Conservation (phyloP, 2,329 filamentous ascomycete species). For the Pyrenophora teres region DNA sequence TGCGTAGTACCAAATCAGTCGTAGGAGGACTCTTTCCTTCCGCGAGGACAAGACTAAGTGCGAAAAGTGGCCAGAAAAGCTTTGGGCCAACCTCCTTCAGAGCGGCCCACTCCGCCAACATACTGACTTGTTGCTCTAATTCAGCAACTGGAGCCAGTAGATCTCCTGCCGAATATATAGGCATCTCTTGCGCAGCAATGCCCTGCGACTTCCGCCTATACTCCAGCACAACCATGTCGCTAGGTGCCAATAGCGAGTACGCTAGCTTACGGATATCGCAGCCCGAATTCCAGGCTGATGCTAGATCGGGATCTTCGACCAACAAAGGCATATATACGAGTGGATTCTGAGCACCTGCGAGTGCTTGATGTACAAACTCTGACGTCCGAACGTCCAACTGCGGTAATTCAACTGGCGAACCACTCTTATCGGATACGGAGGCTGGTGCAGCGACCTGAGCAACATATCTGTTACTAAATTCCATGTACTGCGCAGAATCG, state of each 20-base stretch:
- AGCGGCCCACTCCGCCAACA: slow-evolving; percentile 24
- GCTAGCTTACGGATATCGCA: slow-evolving; percentile 43
- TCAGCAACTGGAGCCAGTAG: slow-evolving; percentile 3
- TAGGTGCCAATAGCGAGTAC: slow-evolving; percentile 44
- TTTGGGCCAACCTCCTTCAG: slow-evolving; percentile 11
- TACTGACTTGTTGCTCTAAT: slow-evolving; percentile 20
- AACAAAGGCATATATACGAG: slow-evolving; percentile 68
- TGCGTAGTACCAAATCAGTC: slow-evolving; percentile 17
- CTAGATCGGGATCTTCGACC: slow-evolving; percentile 53
- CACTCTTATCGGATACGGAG: slow-evolving; percentile 4
- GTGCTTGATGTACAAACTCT: slow-evolving; percentile 36
- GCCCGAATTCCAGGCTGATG: slow-evolving; percentile 51
- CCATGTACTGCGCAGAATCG: slow-evolving; percentile 25
- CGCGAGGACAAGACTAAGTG: slow-evolving; percentile 26
- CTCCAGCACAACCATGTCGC: slow-evolving; percentile 37
- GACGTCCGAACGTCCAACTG: slow-evolving; percentile 41
- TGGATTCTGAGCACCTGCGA: slow-evolving; percentile 20
- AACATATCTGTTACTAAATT: slow-evolving; percentile 40
- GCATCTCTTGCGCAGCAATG: slow-evolving; percentile 26
- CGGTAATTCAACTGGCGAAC: slow-evolving; percentile 18
- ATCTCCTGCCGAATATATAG: slow-evolving; percentile 12
- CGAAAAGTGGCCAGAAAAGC: slow-evolving; percentile 35
- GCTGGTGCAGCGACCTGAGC: slow-evolving; percentile 6
- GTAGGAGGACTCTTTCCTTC: slow-evolving; percentile 29
- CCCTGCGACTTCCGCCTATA: slow-evolving; percentile 46